A percentile compares a stretch with the other conserved stretches of the same genome.
These are phyloP conservation scores for Acer yangbiense DNA, from an alignment of 345 rosid species.

Conservation along the genomic window DNA sequence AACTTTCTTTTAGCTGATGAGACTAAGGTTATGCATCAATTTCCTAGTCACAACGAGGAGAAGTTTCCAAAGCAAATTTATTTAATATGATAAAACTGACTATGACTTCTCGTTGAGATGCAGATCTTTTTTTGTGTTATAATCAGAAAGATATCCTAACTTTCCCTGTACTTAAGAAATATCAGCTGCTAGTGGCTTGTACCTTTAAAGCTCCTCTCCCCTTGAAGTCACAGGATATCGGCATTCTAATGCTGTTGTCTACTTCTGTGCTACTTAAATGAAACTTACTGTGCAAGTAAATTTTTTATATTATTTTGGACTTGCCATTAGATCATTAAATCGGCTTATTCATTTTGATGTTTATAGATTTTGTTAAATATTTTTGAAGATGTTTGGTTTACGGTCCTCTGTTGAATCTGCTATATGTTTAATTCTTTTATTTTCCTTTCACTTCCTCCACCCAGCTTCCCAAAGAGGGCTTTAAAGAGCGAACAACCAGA, in stretches of 20 bases:
- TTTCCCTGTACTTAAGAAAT: neutral
- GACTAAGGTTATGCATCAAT: no score
- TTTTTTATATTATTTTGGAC: neutral
- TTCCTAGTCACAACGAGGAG: no score
- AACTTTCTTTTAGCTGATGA: neutral
- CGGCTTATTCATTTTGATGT: neutral
- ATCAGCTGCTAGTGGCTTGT: neutral
- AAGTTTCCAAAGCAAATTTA: neutral
- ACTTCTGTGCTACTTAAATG: neutral
- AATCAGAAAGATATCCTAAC: neutral
- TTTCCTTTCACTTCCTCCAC: neutral
- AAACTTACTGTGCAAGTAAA: neutral
- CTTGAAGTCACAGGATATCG: neutral
- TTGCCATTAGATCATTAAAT: neutral
- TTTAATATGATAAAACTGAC: neutral
- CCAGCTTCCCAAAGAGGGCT: neutral
- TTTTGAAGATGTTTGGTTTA: neutral
- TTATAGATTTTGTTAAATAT: no score
- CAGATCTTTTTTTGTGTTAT: neutral
- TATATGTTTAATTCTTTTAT: neutral
- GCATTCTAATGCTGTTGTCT: neutral
- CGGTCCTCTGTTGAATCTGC: neutral
- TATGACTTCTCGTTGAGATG: neutral
- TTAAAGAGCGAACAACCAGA: neutral
- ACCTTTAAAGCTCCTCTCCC: neutral